Base-by-base conservation (phyloP, 768 basidiomycete species). In the Trametes elegans region DNA sequence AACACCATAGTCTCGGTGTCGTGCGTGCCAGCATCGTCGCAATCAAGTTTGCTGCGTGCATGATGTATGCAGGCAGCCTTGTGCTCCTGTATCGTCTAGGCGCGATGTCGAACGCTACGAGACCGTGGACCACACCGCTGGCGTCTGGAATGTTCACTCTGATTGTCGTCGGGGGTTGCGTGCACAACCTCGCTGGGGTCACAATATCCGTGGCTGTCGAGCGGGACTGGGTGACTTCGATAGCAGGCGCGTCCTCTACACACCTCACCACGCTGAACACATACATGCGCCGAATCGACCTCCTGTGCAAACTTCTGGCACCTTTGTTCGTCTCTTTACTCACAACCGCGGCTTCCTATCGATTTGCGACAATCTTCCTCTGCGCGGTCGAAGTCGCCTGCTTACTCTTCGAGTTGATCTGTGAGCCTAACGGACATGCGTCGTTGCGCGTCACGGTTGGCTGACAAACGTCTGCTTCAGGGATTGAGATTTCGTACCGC, bases 321-420 rank as follows among this genome's bases (percentile, higher is more conserved):
- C 81, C 81, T 0, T 66, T 82, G 3, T 78, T 83, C 52, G 79
- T 79, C 4, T 79, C 78, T 0, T 65, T 75, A 8, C 67, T 81
- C 36, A 76, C 79, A 0, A 71, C 66, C 4, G 64, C 63, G 1
- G 63, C 66, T 0, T 66, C 66, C 1, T 74, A 77, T 40, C 59
- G 69, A 4, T 65, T 69, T 28, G 64, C 78, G 5, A 63, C 71
- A 0, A 64, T 61, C 19, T 61, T 75, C 18, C 60, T 78, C 1
- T 62, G 71, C 23, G 68, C 62, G 5, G 65, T 80, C 16, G 67
- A 73, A 1, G 60, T 64, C 19, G 63, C 71, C 1, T 70, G 73
- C 5, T 50, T 77, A 54, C 44, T 68, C 7, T 75, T 79, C 49
- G 80, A 82, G 59, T 55, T 75, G 31, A 18, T 66, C n/a, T 74